Base-by-base conservation (phyloP, 169 alveolate species). In the Eimeria tenella region DNA sequence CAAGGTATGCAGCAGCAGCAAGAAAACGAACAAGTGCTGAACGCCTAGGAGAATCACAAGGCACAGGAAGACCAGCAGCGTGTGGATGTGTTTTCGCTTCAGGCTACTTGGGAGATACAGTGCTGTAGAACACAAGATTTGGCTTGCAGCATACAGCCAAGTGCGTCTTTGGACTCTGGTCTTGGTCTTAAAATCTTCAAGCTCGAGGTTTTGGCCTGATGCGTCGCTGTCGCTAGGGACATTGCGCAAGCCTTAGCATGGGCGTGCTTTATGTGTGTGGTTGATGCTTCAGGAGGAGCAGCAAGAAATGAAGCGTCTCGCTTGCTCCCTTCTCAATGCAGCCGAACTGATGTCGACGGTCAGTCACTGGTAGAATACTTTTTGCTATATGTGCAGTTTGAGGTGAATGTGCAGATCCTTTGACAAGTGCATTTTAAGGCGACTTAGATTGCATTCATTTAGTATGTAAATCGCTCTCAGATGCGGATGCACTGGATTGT, bases 271-370 rank as follows among this genome's bases (percentile, higher is more conserved):
- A 0, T 31, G 11, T 15, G 42, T 68, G 77, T 68, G 49, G 31
- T 10, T 68, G n/a, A 0, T 17, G 3, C 68, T 10, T 11, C 77
- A 68, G 77, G 77, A 68, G 49, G 77, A 68, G 77, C 11, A 68
- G 77, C 42, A 68, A 23, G 77, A 11, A 68, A 13, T 68, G 77
- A 68, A 68, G 77, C 77, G n/a, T 15, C 77, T 68, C 77, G 77
- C 31, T 10, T 68, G 77, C 31, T 68, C 77, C n/a, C 77, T 68
- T 23, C 31, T 68, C 9, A 68, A 68, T 23, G n/a, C 11, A 15
- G 77, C 77, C n/a, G 77, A 68, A 3, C n/a, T 15, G 42, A 68
- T 68, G 77, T 3, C 11, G 31, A 68, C 77, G 31, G 77, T 68
- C 1, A 68, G 77, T 23, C 31, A n/a, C 49, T 17, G 11, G 68